These are phyloP conservation scores for Scenedesmus sp. DNA, from an alignment of 163 green algal species.

Conservation along the genomic window DNA sequence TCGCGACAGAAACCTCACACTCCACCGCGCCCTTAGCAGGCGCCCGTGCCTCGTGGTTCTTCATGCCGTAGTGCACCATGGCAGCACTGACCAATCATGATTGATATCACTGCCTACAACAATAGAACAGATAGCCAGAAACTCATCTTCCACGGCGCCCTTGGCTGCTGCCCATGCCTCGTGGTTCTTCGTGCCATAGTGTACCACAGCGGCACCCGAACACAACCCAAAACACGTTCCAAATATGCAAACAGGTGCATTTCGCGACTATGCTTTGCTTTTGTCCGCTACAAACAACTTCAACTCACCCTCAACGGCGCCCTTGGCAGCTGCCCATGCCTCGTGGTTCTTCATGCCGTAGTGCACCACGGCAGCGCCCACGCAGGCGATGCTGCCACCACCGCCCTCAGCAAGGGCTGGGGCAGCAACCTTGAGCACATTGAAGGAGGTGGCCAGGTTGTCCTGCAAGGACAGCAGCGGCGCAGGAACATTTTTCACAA, in stretches of 20 bases:
- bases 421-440: conserved; percentile 31
- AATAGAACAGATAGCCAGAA: too few relatives aligned
- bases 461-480: neutral
- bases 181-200: neutral
- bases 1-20: too few relatives aligned
- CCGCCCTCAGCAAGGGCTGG: conserved; percentile 21
- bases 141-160: too few relatives aligned
- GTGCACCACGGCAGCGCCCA: conserved; percentile 32
- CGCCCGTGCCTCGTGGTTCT: conserved; percentile 39
- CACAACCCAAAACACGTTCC: too few relatives aligned
- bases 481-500: neutral
- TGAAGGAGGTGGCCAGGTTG: conserved; percentile 30
- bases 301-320: conserved; percentile 32
- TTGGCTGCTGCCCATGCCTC: neutral
- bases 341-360: conserved; percentile 51
- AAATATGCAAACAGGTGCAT: too few relatives aligned
- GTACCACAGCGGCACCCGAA: neutral
- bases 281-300: neutral
- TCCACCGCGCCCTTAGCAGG: conserved; percentile 41
- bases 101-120: too few relatives aligned
- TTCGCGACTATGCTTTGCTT: too few relatives aligned
- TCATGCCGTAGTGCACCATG: conserved; percentile 44
- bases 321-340: conserved; percentile 33
- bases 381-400: conserved; percentile 17
- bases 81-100: conserved; percentile 25